Percentiles rank a stretch among this genome's conserved stretches.
Conservation (phyloP, 2,329 filamentous ascomycete genomes). For the Escovopsis sp. region DNA sequence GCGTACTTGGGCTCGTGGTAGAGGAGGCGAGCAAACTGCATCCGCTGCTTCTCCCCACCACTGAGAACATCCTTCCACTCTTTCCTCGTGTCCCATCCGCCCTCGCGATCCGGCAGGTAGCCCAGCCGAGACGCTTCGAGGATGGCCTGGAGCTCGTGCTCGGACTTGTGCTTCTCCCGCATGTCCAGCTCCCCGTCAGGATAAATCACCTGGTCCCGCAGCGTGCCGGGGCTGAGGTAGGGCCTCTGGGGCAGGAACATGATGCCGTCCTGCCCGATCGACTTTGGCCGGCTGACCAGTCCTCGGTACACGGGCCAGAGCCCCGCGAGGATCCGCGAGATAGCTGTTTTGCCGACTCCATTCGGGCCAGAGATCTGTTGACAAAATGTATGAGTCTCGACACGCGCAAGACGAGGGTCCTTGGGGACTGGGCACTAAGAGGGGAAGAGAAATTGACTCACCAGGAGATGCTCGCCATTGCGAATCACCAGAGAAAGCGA, state of each 20-base stretch:
- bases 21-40: slow-evolving; percentile 76
- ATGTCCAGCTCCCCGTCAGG: slow-evolving; percentile 92
- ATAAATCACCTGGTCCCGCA: slow-evolving; percentile 95
- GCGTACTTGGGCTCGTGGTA: slow-evolving; percentile 94
- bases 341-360: slow-evolving; percentile 82
- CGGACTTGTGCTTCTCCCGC: slow-evolving; percentile 62
- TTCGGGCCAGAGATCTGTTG: slow-evolving; percentile 86
- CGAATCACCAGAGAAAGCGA: slow-evolving; percentile 80
- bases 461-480: slow-evolving; percentile 76
- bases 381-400: too few species aligned
- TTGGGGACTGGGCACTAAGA: neutral
- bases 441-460: too few species aligned
- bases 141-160: slow-evolving; percentile 61
- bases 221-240: slow-evolving; percentile 79
- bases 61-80: slow-evolving; percentile 98
- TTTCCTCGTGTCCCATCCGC: slow-evolving; percentile 91
- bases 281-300: slow-evolving; percentile 73
- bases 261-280: slow-evolving; percentile 71
- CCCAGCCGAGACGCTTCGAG: slow-evolving; percentile 75
- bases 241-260: slow-evolving; percentile 96
- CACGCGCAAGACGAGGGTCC: neutral
- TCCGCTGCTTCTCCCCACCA: slow-evolving; percentile 91
- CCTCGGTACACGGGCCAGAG: slow-evolving; percentile 95
- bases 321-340: slow-evolving; percentile 74
- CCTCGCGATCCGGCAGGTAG: slow-evolving; percentile 82